Evolutionary conservation across 495 filamentous ascomycete species (phyloP), one percentile per base, ranked within the genome.

Genomic region (Talaromyces stipitatus): DNA sequence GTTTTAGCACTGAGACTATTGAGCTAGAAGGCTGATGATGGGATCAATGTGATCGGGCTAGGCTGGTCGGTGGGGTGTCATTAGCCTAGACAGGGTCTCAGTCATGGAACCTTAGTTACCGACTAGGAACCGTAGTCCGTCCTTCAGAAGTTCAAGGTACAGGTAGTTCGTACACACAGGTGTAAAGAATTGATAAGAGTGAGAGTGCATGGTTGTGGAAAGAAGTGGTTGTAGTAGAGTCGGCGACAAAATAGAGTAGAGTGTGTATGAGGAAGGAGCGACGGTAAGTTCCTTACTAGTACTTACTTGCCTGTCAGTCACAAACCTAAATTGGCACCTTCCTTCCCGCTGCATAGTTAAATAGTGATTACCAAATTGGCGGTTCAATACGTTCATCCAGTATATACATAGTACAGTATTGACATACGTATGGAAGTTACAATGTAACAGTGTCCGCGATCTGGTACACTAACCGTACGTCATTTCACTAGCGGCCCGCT

Each of bases 401-500:
- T n/a, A n/a, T 41, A 41, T 10, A 29, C 28, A 29, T 29, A 29
- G 28, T 29, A 18, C 9, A 16, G 18, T 16, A 41, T n/a, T 36
- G 33, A 36, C 33, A 41, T 4, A 41, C 8, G n/a, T 16, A 41
- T 16, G 36, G n/a, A 41, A 41, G 30, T 16, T 16, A 36, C 10
- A 36, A 2, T 41, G 36, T 41, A 18, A 8, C n/a, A 4, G 36
- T n/a, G n/a, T n/a, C n/a, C n/a, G n/a, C n/a, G n/a, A n/a, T n/a
- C n/a, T 16, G 22, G 20, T 26, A 48, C 45, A 5, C 45, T 48
- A 48, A 48, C 36, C 36, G 45, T 24, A 48, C 22, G 45, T 48
- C 45, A 48, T 48, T 48, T 48, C 24, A 48, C 45, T 48, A 24
- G 45, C 45, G 45, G 45, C 45, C 45, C 45, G 45, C 45, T 48